These are phyloP conservation scores for Lepidium campestre DNA, from an alignment of 441 rosid genomes.

Conservation along the genomic window DNA sequence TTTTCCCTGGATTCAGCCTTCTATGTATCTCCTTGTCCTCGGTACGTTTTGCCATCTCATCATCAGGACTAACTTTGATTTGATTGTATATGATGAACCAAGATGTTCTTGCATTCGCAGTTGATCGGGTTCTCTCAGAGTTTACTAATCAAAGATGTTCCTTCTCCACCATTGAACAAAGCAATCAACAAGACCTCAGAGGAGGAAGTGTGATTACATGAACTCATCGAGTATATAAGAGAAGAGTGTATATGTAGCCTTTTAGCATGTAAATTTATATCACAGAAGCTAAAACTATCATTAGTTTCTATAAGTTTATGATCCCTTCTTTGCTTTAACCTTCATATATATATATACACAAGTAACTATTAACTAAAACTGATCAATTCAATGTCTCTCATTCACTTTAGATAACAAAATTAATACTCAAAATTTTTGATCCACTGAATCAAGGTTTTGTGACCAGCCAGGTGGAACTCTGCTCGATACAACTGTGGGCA, in stretches of 20 bases:
- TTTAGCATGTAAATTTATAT: background rate
- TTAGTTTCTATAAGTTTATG: background rate
- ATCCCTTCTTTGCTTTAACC: background rate
- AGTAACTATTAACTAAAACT: background rate
- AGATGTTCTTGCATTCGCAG: constrained; percentile 30
- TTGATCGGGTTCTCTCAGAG: constrained; percentile 69
- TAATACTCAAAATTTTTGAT: background rate
- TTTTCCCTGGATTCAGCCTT: constrained; percentile 83
- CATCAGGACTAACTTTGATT: background rate
- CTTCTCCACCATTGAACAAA: constrained; percentile 21
- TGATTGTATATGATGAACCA: background rate
- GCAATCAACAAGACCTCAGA: background rate
- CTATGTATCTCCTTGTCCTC: constrained; percentile 51
- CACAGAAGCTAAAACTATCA: background rate
- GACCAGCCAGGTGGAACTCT: constrained; percentile 39
- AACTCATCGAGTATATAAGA: background rate
- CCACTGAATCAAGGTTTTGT: constrained; percentile 8
- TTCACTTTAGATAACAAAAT: background rate
- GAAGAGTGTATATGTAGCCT: background rate
- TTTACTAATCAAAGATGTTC: constrained; percentile 36
- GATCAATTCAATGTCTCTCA: background rate
- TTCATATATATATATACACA: background rate
- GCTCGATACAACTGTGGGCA: constrained; percentile 33
- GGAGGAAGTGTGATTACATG: constrained; percentile 16
- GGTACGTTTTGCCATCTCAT: constrained; percentile 31